phyloP scores from a whole-genome alignment of 2,329 filamentous ascomycete species.

The Aspergillus fructus region DNA sequence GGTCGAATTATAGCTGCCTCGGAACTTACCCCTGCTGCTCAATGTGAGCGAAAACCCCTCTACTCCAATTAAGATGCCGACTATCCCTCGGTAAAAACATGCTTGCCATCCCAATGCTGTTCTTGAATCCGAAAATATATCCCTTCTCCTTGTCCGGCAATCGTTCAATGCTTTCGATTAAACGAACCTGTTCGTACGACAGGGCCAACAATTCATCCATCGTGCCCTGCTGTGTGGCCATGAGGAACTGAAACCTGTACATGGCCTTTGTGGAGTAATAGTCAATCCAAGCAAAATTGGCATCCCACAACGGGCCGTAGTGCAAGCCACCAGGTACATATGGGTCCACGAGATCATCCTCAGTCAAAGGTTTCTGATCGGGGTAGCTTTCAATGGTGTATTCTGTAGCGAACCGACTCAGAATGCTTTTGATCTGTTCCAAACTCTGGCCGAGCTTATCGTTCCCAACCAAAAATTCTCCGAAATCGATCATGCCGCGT shows the following conservation, averaged over 20 bases:
- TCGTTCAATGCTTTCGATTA: conserved; percentile 74
- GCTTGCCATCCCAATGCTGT: conserved; percentile 71
- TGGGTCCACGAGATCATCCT: conserved; percentile 71
- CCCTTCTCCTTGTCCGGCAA: conserved; percentile 71
- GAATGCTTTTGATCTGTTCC: conserved; percentile 45
- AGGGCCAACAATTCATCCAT: conserved; percentile 58
- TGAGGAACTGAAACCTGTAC: conserved; percentile 72
- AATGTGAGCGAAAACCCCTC: conserved; percentile 73
- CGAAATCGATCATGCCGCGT: conserved; percentile 61
- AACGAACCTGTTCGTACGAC: conserved; percentile 70
- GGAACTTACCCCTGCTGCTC: conserved; percentile 70
- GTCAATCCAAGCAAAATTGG: conserved; percentile 74
- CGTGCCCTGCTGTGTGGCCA: conserved; percentile 53
- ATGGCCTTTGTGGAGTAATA: conserved; percentile 77
- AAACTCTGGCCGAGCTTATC: conserved; percentile 49
- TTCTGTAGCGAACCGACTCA: conserved; percentile 64
- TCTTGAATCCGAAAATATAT: conserved; percentile 69
- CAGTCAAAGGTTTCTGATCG: conserved; percentile 51
- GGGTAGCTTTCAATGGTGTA: conserved; percentile 66
- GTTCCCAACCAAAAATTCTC: conserved; percentile 66
- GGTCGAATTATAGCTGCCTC: background rate
- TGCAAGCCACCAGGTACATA: conserved; percentile 70
- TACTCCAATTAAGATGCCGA: conserved; percentile 74
- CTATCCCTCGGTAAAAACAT: conserved; percentile 77
- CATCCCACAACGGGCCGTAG: conserved; percentile 66